Evolutionary conservation across 495 filamentous ascomycete species (phyloP).

Genomic region (Hyaloscypha finlandica): DNA sequence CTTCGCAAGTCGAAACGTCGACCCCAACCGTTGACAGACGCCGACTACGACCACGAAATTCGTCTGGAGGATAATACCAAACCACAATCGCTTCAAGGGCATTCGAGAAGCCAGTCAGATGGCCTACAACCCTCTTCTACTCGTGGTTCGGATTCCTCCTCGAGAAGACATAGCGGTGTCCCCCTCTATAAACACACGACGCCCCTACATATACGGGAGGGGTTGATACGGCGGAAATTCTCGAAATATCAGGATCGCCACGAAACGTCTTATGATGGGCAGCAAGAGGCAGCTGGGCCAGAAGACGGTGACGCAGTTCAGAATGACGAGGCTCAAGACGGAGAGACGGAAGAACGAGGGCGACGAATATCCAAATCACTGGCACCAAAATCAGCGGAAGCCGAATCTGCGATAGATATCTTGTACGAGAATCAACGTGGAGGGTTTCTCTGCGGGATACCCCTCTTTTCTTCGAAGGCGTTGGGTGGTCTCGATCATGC

Average conservation of each 20-base stretch:
- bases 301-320: slow-evolving; percentile 7
- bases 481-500: slow-evolving; percentile 85
- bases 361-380: slow-evolving; percentile 16
- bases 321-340: slow-evolving; percentile 29
- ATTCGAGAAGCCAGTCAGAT: slow-evolving; percentile 14
- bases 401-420: slow-evolving; percentile 73
- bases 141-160: slow-evolving; percentile 23
- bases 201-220: slow-evolving; percentile 40
- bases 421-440: slow-evolving; percentile 94
- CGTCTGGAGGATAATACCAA: slow-evolving; percentile 53
- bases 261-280: slow-evolving; percentile 33
- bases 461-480: slow-evolving; percentile 82
- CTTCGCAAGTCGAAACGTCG: slow-evolving; percentile 40
- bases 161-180: slow-evolving; percentile 29
- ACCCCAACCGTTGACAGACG: slow-evolving; percentile 48
- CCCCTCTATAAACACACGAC: slow-evolving; percentile 23
- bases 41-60: slow-evolving; percentile 65
- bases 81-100: neutral
- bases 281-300: slow-evolving; percentile 25
- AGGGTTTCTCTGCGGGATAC: slow-evolving; percentile 82
- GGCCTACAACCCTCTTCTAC: slow-evolving; percentile 10
- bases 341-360: slow-evolving; percentile 27
- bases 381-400: slow-evolving; percentile 5
- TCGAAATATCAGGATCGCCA: slow-evolving; percentile 61
- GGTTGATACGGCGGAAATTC: slow-evolving; percentile 59